Percentiles rank a stretch among this genome's conserved stretches.
These are phyloP conservation scores for Crucihimalaya himalaica DNA, from an alignment of 345 rosid genomes.

Conservation along the genomic window DNA sequence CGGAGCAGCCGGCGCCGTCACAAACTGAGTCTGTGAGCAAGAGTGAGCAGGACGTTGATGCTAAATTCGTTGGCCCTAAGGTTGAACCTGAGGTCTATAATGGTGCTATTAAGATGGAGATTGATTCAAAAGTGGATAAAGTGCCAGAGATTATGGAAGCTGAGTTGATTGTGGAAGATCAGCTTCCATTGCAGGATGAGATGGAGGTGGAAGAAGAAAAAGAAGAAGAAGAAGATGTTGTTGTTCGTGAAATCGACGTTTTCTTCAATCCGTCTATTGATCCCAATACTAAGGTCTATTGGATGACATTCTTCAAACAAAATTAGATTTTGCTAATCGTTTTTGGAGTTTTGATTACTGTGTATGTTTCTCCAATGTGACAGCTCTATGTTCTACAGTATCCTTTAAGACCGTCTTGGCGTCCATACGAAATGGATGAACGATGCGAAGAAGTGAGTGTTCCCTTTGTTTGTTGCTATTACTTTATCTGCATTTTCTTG, in stretches of 20 bases:
- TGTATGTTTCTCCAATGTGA: conserved; percentile 6
- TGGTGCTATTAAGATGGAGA: conserved; percentile 58
- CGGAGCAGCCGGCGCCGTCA: conserved; percentile 10
- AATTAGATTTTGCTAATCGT: neutral
- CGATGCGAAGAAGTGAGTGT: conserved; percentile 69
- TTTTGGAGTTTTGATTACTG: neutral
- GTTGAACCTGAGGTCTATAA: conserved; percentile 40
- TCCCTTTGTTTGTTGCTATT: neutral
- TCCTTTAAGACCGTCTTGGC: conserved; percentile 85
- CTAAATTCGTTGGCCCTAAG: conserved; percentile 31
- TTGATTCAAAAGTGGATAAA: conserved; percentile 42
- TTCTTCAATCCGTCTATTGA: conserved; percentile 63
- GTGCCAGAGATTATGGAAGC: conserved; percentile 32
- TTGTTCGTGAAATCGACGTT: conserved; percentile 88
- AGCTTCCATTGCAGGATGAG: conserved; percentile 38
- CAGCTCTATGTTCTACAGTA: conserved; percentile 88
- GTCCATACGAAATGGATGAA: conserved; percentile 85
- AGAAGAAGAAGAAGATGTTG: conserved; percentile 51
- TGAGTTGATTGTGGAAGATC: conserved; percentile 45
- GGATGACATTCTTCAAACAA: neutral
- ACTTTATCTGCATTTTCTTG: neutral
- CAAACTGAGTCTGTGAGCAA: conserved; percentile 27
- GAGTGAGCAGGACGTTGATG: conserved; percentile 45
- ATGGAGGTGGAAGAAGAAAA: conserved; percentile 30
- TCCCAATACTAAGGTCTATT: conserved; percentile 50